Conservation (phyloP, 2,329 filamentous ascomycete genomes). For the Trichoderma lentiforme region DNA sequence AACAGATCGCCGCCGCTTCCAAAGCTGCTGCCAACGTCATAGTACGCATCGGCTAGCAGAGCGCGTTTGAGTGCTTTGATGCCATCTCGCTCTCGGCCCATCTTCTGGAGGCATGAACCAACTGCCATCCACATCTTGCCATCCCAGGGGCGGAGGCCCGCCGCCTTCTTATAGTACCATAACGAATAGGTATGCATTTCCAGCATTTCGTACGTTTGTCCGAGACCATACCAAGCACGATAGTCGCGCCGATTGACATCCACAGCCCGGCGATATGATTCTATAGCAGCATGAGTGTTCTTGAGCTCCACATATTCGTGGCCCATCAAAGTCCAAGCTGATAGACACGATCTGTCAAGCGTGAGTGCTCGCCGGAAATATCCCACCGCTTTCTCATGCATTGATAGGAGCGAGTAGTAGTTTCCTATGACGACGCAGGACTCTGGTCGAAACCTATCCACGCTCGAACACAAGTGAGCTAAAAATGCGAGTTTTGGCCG, state of each 20-base stretch:
- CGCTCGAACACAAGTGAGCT: constrained; percentile 83
- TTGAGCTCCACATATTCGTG: constrained; percentile 99
- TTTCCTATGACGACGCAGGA: constrained; percentile 97
- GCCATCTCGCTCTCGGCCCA: constrained; percentile 80
- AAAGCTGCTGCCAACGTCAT: constrained; percentile 62
- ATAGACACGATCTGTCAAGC: constrained; percentile 84
- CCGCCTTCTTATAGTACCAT: constrained; percentile 96
- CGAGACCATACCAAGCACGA: constrained; percentile 94
- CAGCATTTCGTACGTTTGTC: constrained; percentile 94
- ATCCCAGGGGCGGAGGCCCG: constrained; percentile 89
- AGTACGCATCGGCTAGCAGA: constrained; percentile 81
- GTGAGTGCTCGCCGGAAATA: constrained; percentile 94
- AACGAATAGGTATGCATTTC: constrained; percentile 97
- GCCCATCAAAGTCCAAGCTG: constrained; percentile 97
- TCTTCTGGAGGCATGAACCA: constrained; percentile 85
- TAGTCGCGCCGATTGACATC: constrained; percentile 96
- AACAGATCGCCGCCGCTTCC: constrained; percentile 45
- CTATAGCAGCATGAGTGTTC: constrained; percentile 96
- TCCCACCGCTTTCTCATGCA: constrained; percentile 96
- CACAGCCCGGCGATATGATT: constrained; percentile 91
- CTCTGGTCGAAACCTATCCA: constrained; percentile 94
- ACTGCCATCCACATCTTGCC: constrained; percentile 99
- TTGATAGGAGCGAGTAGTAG: constrained; percentile 90
- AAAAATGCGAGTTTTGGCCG: constrained; percentile 89
- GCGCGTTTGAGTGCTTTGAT: constrained; percentile 95